A percentile compares a stretch with the other conserved stretches of the same genome.
phyloP scores from a whole-genome alignment of 352 stramenopile species.

The Plasmopara muralis region DNA sequence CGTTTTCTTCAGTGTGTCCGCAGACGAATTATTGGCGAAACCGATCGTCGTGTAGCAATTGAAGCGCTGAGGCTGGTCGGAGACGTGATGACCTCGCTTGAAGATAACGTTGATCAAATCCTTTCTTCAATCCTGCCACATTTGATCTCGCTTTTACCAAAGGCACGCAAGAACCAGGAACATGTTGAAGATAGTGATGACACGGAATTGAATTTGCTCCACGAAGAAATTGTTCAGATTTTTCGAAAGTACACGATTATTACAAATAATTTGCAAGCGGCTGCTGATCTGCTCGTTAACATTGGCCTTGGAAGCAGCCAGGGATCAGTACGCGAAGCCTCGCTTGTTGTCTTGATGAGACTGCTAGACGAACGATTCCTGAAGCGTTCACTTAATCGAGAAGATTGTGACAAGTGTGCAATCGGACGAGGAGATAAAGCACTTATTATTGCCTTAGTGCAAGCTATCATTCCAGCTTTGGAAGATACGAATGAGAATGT shows the following conservation, averaged over 20 bases:
- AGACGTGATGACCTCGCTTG: conserved; percentile 63
- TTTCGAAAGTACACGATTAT: conserved; percentile 58
- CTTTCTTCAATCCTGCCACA: conserved; percentile 60
- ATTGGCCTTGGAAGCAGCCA: conserved; percentile 39
- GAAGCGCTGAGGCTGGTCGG: conserved; percentile 53
- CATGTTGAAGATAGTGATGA: conserved; percentile 11
- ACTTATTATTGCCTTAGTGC: conserved; percentile 47
- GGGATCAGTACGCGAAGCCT: conserved; percentile 40
- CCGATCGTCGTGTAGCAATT: conserved; percentile 32
- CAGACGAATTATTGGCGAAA: conserved; percentile 37
- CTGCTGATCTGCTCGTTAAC: conserved; percentile 57
- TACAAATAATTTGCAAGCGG: conserved; percentile 52
- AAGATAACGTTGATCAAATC: conserved; percentile 60
- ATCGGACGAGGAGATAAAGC: conserved; percentile 39
- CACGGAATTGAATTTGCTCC: conserved; percentile 14
- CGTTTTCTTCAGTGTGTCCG: conserved; percentile 69
- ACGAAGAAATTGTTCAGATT: conserved; percentile 55
- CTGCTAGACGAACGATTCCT: conserved; percentile 56
- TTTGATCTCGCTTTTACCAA: conserved; percentile 41
- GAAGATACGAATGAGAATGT: conserved; percentile 54
- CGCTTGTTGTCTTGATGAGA: conserved; percentile 36
- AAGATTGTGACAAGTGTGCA: conserved; percentile 5
- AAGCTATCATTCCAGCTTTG: conserved; percentile 50
- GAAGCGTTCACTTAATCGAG: conserved; percentile 7
- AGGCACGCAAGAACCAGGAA: conserved; percentile 11